Evolutionary conservation across 768 basidiomycete species (phyloP).

Genomic region (Boletus sensibilis): DNA sequence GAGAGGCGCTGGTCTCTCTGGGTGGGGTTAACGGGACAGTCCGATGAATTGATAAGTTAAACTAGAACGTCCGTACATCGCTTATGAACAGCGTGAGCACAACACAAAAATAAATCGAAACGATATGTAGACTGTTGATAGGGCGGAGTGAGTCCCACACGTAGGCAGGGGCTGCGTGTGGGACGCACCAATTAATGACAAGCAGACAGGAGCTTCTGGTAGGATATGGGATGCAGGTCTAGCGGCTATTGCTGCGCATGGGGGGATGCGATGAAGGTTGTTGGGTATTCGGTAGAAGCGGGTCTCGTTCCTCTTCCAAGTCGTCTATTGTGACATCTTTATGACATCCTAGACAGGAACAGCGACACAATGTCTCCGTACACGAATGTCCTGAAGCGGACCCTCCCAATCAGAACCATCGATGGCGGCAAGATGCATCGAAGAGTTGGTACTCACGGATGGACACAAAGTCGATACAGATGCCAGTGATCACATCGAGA

Average conservation of each 20-base stretch:
- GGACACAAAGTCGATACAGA: constrained; percentile 26
- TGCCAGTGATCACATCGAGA: constrained; percentile 22
- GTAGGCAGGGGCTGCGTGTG: background rate
- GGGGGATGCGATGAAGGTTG: constrained; percentile 26
- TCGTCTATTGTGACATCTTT: constrained; percentile 3
- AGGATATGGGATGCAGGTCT: background rate
- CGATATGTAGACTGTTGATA: background rate
- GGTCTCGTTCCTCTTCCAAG: constrained; percentile 16
- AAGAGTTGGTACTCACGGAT: constrained; percentile 14
- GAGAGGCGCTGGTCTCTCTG: background rate
- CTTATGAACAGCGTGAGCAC: background rate
- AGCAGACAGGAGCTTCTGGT: background rate
- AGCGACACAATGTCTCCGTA: constrained; percentile 27
- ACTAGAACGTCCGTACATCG: background rate
- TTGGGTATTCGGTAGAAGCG: constrained; percentile 20
- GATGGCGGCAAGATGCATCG: background rate
- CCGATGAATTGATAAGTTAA: background rate
- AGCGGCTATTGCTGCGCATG: constrained; percentile 15
- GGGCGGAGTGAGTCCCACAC: background rate
- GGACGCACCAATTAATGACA: background rate
- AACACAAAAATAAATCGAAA: background rate
- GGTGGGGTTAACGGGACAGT: too few relatives aligned
- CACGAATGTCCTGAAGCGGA: constrained; percentile 20
- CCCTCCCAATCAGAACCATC: background rate
- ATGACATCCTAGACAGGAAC: constrained; percentile 10